Base-by-base conservation (phyloP, 2,329 filamentous ascomycete genomes). In the Penicillium brevicompactum region DNA sequence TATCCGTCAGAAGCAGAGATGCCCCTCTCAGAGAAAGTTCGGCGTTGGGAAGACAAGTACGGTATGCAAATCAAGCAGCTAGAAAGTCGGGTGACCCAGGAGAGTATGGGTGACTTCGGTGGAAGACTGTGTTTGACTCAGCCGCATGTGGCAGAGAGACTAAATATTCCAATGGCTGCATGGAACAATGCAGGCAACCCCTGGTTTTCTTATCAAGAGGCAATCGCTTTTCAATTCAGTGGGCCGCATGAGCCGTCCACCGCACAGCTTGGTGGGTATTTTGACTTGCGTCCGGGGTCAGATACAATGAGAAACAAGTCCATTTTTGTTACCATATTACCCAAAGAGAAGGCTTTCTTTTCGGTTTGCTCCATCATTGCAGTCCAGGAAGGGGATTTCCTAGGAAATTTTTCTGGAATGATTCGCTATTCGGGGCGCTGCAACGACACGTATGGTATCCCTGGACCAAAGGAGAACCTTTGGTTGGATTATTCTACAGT, bases 311-410 rank as follows among this genome's bases (percentile, higher is more conserved):
- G 46, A 30, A 49, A 62, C 22, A 62, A 60, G 43, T 60, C 60
- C 46, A 43, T 54, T 9, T 60, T 60, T 24, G 27, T 57, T 10
- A 53, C 41, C 14, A 24, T 62, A n/a, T 24, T 43, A 34, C 55
- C 55, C 5, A 53, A 55, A 51, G 43, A 58, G 14, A 31, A 49
- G 11, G 21, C 13, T 2, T 53, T 50, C 32, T 16, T 60, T 2
- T 31, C n/a, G 2, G 49, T 56, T 46, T 61, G 41, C 24, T 43
- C 57, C 6, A 57, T 59, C 16, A 66, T 70, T 14, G 18, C 11
- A 37, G 49, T 51, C n/a, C 10, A 46, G 14, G 42, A 51, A 40
- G 24, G 46, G 40, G 49, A 51, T 37, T 18, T 13, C 14, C 49
- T 45, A 14, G 22, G 49, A 21, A 10, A 8, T 14, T 51, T 51